A percentile compares a stretch with the other conserved stretches of the same genome.
phyloP scores from a whole-genome alignment of 257 asterid genomes.

The Solanum phureja region DNA sequence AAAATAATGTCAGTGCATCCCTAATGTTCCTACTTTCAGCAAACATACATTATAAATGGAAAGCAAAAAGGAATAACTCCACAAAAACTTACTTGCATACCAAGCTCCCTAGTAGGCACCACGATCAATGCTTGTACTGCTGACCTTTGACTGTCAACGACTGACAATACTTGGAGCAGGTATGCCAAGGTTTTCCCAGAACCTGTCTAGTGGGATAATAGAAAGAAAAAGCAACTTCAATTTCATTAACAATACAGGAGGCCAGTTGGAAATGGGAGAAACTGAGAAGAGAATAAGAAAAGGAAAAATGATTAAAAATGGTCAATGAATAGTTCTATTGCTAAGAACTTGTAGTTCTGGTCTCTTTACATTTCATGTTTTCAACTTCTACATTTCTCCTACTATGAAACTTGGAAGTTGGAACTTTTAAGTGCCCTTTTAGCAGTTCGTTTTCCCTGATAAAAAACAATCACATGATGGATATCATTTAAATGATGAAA shows the following conservation, averaged over 20 bases:
- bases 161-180: slow-evolving; percentile 61
- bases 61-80: slow-evolving; percentile 3
- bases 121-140: slow-evolving; percentile 83
- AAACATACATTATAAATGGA: neutral
- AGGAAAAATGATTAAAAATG: neutral
- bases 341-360: neutral
- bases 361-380: neutral
- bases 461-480: neutral
- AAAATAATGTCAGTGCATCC: neutral
- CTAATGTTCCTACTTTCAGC: neutral
- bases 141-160: slow-evolving; percentile 52
- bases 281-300: neutral
- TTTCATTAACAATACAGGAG: slow-evolving; percentile 7
- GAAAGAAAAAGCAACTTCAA: slow-evolving; percentile 1
- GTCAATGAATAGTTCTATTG: neutral
- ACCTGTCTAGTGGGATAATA: slow-evolving; percentile 70
- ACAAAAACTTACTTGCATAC: slow-evolving; percentile 60
- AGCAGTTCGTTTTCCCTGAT: neutral
- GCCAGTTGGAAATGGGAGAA: neutral
- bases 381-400: neutral
- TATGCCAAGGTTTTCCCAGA: slow-evolving; percentile 95
- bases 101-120: slow-evolving; percentile 95
- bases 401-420: neutral
- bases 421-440: neutral
- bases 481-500: neutral